phyloP scores from a whole-genome alignment of 345 rosid genomes.

The Litchi chinensis region DNA sequence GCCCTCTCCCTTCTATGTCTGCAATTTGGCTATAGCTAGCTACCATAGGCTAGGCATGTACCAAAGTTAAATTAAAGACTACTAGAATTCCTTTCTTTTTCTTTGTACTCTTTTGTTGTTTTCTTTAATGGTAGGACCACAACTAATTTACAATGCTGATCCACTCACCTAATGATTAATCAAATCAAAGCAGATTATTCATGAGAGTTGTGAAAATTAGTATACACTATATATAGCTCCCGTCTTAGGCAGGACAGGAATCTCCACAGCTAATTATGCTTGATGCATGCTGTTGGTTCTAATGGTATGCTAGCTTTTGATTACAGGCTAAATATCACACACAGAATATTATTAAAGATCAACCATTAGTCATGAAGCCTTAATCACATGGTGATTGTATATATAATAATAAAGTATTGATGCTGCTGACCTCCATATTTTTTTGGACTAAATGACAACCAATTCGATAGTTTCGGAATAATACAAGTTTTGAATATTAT shows the following conservation, averaged over 20 bases:
- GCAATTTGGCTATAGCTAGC: constrained; percentile 22
- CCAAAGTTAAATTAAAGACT: neutral
- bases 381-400: no score
- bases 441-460: no score
- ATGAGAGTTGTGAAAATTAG: neutral
- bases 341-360: neutral
- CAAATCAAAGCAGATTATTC: constrained; percentile 29
- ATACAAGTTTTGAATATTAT: no score
- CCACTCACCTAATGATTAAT: constrained; percentile 28
- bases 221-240: neutral
- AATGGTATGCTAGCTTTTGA: constrained; percentile 4
- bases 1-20: constrained; percentile 29
- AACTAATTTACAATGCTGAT: constrained; percentile 11
- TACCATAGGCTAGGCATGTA: constrained; percentile 19
- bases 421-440: neutral
- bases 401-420: neutral
- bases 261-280: constrained; percentile 14
- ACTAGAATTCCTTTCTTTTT: neutral
- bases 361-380: neutral
- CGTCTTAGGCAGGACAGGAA: constrained; percentile 13
- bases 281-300: constrained; percentile 12
- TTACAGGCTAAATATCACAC: constrained; percentile 1
- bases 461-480: neutral
- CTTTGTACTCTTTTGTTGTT: constrained; percentile 18
- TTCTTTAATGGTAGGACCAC: constrained; percentile 35